A percentile compares a stretch with the other conserved stretches of the same genome.
Evolutionary conservation across 2,329 filamentous ascomycete species (phyloP).

Genomic region (Scytalidium lignicola): DNA sequence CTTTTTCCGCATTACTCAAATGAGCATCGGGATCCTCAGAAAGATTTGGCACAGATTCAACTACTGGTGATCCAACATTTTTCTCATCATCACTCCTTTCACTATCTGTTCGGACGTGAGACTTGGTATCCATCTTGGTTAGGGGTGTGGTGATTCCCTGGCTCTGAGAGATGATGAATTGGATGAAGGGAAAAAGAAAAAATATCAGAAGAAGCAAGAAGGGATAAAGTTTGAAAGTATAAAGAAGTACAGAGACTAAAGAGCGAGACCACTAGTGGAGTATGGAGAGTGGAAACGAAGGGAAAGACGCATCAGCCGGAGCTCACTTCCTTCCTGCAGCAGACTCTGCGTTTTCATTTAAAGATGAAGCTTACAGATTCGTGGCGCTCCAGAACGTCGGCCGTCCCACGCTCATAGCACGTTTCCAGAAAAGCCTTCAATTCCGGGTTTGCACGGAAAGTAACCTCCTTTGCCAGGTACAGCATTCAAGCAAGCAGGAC

Average conservation of each 20-base stretch:
- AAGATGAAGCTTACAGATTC: neutral
- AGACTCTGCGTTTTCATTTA: neutral
- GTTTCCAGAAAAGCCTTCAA: neutral
- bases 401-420: neutral
- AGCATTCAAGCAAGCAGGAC: neutral
- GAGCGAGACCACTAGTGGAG: neutral
- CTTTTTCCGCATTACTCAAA: conserved; percentile 55
- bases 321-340: neutral
- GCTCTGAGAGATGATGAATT: neutral
- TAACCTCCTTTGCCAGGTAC: neutral
- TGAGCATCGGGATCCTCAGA: conserved; percentile 53
- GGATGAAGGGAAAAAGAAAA: neutral
- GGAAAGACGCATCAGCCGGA: neutral
- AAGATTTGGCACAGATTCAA: neutral
- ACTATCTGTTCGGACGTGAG: conserved; percentile 1
- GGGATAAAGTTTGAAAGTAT: neutral
- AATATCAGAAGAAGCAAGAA: neutral
- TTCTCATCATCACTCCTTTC: conserved; percentile 7
- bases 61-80: neutral
- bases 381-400: neutral
- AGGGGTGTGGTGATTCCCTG: neutral
- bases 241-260: neutral
- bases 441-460: neutral
- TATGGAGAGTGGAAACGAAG: neutral
- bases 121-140: neutral